Evolutionary conservation across 345 rosid genomes (phyloP).

Genomic region (Acer campestre): DNA sequence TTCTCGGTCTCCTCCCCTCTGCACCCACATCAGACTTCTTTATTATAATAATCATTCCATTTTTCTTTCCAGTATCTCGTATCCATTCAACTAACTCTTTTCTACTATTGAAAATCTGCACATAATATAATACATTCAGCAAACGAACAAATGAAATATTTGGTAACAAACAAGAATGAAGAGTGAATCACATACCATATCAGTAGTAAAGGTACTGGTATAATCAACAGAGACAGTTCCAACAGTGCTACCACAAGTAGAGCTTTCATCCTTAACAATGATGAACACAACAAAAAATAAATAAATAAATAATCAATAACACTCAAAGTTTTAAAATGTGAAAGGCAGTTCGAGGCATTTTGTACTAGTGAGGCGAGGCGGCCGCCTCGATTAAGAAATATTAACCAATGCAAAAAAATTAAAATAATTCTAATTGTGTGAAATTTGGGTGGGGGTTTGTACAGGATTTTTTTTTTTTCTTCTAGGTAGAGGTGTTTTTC

Average conservation of each 20-base stretch:
- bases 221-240: conserved; percentile 18
- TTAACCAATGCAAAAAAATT: too few relatives aligned
- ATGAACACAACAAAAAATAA: too few relatives aligned
- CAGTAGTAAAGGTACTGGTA: conserved; percentile 16
- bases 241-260: conserved; percentile 23
- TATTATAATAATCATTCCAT: conserved; percentile 18
- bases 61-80: conserved; percentile 18
- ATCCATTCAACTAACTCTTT: conserved; percentile 20
- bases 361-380: too few relatives aligned
- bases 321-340: too few relatives aligned
- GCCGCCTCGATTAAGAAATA: too few relatives aligned
- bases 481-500: too few relatives aligned
- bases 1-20: conserved; percentile 21
- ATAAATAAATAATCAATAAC: too few relatives aligned
- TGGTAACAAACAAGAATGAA: background rate
- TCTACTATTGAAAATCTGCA: conserved; percentile 15
- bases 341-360: too few relatives aligned
- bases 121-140: background rate
- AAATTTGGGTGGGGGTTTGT: too few relatives aligned
- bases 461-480: too few relatives aligned
- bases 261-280: conserved; percentile 18
- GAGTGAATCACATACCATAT: conserved; percentile 5
- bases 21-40: conserved; percentile 22
- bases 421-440: too few relatives aligned
- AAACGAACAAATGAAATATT: background rate